Evolutionary conservation across 192 early-diverging fungal species (phyloP), one percentile per base, ranked within the genome.

Genomic region (Linnemannia schmuckeri): DNA sequence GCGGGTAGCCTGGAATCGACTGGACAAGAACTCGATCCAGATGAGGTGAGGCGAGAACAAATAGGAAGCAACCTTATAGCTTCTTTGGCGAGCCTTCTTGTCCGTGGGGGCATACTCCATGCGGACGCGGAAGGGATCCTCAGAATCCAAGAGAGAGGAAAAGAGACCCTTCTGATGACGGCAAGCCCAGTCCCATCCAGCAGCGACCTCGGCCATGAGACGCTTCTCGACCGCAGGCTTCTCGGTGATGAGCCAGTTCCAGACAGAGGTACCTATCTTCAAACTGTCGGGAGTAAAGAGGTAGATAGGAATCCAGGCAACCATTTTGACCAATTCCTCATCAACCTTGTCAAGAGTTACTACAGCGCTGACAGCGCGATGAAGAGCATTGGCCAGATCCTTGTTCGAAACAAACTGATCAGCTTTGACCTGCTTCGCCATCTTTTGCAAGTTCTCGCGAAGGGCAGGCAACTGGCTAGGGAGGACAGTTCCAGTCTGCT

Each of bases 51-150:
- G 94, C 0, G 89, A 80, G 76, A 96, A 92, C 55, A 93, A 85
- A 35, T 87, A 91, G 18, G 90, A 93, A 20, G 93, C 96, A 24
- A 86, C 82, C 72, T 90, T 88, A 49, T 93, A 90, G n/a, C 88
- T 94, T 70, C 89, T 94, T 44, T 92, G 89, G n/a, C 93, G 91
- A 7, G 91, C 93, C 9, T 92, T 93, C 84, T 97, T 96, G 89
- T 96, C 95, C 2, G 97, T 96, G 15, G 97, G 96, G 24, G 96
- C 92, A 84, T 99, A 98, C n/a, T 95, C 95, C 96, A 99, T 98
- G 78, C 94, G 95, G 81, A 91, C 92, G 38, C 93, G 94, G 90
- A 99, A 99, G 15, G 97, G 96, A 87, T 96, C 93, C 63, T 85
- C 88, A 12, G 93, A 76, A 35, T 93, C 82, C 7, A 92, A 35